phyloP scores from a whole-genome alignment of 192 early-diverging fungal genomes.

The Kappamyces sp. region DNA sequence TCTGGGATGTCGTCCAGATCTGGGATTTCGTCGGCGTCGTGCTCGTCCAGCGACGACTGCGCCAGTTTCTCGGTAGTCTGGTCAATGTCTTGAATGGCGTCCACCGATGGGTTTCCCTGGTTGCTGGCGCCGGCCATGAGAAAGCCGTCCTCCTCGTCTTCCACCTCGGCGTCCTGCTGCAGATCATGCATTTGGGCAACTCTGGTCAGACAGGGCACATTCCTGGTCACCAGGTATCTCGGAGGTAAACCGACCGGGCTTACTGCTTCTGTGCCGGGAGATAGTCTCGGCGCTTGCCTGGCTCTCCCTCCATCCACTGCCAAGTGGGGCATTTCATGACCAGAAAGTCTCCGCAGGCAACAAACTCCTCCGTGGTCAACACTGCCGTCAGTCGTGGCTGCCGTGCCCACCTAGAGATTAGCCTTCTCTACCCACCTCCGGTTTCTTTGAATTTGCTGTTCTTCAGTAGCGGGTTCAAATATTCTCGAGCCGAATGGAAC shows the following conservation, averaged over 20 bases:
- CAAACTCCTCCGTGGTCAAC: conserved; percentile 57
- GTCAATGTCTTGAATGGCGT: conserved; percentile 8
- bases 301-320: conserved; percentile 71
- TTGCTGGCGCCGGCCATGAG: no score
- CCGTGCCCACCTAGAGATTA: background rate
- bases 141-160: conserved; percentile 36
- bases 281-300: conserved; percentile 77
- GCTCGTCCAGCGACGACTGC: conserved; percentile 36
- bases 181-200: conserved; percentile 76
- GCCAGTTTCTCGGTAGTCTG: conserved; percentile 11
- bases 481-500: conserved; percentile 68
- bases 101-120: conserved; percentile 13
- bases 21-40: conserved; percentile 68
- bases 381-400: background rate
- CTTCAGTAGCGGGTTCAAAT: conserved; percentile 87
- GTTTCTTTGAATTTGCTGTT: conserved; percentile 94
- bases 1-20: conserved; percentile 90
- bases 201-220: conserved; percentile 88
- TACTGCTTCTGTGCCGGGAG: conserved; percentile 75
- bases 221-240: conserved; percentile 92
- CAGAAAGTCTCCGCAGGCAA: conserved; percentile 93
- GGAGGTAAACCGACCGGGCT: background rate
- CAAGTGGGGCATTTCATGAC: conserved; percentile 99
- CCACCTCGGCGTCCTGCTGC: conserved; percentile 63
- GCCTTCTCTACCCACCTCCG: conserved; percentile 71